These are phyloP conservation scores for Clonostachys sp. DNA, from an alignment of 2,329 filamentous ascomycete genomes.

Conservation along the genomic window DNA sequence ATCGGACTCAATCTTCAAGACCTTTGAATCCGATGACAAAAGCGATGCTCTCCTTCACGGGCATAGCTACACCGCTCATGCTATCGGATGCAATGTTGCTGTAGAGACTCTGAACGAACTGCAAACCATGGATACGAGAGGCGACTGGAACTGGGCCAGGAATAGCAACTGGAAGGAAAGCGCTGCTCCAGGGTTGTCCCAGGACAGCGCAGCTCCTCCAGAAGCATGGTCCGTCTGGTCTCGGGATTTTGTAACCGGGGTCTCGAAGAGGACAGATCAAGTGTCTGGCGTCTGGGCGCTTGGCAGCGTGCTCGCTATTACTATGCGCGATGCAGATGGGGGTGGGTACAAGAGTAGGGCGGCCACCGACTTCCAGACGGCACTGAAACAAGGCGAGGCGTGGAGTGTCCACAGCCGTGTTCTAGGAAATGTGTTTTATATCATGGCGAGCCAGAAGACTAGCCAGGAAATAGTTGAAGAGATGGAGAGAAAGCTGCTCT, in stretches of 20 bases:
- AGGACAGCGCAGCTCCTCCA: not conserved
- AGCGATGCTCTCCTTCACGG: conserved; percentile 77
- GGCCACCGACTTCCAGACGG: conserved; percentile 33
- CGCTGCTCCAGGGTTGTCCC: not conserved
- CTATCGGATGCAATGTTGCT: conserved; percentile 76
- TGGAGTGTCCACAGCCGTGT: conserved; percentile 52
- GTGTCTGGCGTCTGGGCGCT: conserved; percentile 68
- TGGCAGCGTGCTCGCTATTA: conserved; percentile 70
- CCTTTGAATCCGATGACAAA: conserved; percentile 69
- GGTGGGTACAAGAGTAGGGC: conserved; percentile 42
- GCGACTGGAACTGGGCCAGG: conserved; percentile 53
- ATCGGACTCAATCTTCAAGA: conserved; percentile 66
- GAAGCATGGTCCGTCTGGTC: conserved; percentile 68
- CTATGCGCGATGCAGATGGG: conserved; percentile 33
- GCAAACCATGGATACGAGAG: conserved; percentile 48
- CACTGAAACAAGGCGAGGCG: conserved; percentile 19
- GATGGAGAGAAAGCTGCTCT: conserved; percentile 7
- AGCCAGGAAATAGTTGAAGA: conserved; percentile 16
- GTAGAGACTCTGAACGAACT: conserved; percentile 60
- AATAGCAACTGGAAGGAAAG: conserved; percentile 30
- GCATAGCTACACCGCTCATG: conserved; percentile 83
- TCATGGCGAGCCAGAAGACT: conserved; percentile 50
- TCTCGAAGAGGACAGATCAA: conserved; percentile 47
- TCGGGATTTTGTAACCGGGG: conserved; percentile 45
- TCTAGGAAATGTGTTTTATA: conserved; percentile 53